These are phyloP conservation scores for Kwoniella botswanensis DNA, from an alignment of 768 basidiomycete genomes.

Conservation along the genomic window DNA sequence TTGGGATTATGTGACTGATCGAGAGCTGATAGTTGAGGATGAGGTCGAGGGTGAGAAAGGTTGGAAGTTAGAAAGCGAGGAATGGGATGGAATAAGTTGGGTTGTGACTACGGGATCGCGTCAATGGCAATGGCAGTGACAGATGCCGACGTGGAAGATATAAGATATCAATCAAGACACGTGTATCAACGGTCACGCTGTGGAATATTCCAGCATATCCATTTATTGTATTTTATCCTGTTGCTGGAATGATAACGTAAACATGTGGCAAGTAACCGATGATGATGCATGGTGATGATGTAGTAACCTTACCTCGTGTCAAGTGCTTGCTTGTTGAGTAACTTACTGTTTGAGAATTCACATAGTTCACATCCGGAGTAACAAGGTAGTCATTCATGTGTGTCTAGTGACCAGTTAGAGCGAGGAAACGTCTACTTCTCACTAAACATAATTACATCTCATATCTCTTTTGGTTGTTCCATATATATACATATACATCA, in stretches of 20 bases:
- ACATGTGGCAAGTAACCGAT: background rate
- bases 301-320: background rate
- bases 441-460: no score
- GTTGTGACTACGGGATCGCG: conserved; percentile 16
- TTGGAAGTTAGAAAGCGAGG: background rate
- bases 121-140: background rate
- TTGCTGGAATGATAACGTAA: conserved; percentile 10
- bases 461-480: no score
- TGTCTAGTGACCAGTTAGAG: background rate
- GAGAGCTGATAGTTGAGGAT: background rate
- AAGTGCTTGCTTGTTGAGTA: background rate
- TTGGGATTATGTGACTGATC: background rate
- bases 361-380: background rate
- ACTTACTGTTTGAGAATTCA: background rate
- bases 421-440: background rate
- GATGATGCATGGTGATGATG: background rate
- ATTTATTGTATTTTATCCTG: conserved; percentile 22
- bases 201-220: conserved; percentile 12
- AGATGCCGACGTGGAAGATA: conserved; percentile 30
- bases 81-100: conserved; percentile 19
- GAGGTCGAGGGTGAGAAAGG: background rate
- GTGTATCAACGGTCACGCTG: background rate
- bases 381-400: no score
- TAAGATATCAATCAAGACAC: background rate
- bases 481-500: no score